Percentiles rank a stretch among this genome's conserved stretches.
phyloP scores from a whole-genome alignment of 805 yeast species.

The Blastobotrys peoriensis region DNA sequence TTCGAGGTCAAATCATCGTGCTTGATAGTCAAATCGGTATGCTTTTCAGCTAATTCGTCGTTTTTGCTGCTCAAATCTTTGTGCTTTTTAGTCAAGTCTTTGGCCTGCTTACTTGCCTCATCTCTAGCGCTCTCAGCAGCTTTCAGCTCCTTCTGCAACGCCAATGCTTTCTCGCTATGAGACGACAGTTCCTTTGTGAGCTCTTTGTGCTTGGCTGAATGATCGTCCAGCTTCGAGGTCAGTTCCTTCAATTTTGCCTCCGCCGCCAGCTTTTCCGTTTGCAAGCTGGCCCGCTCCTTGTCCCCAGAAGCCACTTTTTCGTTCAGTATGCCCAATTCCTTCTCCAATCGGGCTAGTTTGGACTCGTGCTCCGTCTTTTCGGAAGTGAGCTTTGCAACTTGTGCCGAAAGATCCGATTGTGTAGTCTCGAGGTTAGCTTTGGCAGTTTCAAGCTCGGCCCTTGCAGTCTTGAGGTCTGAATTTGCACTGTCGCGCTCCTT shows the following conservation, averaged over 20 bases:
- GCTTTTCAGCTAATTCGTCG: slow-evolving; percentile 13
- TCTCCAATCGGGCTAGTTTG: background rate
- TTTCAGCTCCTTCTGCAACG: background rate
- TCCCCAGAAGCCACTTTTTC: background rate
- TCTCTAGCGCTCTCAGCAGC: background rate
- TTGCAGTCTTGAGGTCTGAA: background rate
- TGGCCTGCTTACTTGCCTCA: background rate
- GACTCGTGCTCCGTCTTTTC: background rate
- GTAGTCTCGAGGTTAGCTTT: background rate
- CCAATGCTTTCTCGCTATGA: background rate
- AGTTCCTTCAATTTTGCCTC: background rate
- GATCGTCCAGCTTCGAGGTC: background rate
- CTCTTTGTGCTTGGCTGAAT: background rate
- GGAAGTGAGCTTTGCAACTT: background rate
- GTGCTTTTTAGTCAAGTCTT: slow-evolving; percentile 9
- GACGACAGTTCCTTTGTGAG: background rate
- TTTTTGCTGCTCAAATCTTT: no score
- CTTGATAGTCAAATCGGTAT: slow-evolving; percentile 20
- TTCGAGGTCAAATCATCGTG: background rate
- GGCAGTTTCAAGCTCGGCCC: background rate
- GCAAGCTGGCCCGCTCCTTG: background rate
- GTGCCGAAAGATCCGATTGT: background rate
- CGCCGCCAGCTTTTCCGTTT: background rate
- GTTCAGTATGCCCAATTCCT: background rate
- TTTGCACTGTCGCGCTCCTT: background rate